Base-by-base conservation (phyloP, 192 early-diverging fungal species). In the Endogone sp. region DNA sequence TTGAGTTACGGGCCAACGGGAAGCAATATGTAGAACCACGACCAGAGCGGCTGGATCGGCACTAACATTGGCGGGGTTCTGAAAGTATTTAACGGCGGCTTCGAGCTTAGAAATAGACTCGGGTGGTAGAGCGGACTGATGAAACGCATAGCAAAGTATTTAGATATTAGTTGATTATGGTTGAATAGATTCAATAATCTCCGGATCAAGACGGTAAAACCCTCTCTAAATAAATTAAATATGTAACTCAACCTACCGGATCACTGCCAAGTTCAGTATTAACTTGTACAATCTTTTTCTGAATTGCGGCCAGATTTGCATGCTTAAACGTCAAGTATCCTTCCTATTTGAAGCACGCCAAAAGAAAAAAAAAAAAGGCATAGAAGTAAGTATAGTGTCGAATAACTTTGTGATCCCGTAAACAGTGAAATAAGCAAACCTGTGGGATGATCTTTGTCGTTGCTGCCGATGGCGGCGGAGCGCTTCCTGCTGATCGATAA, bases 211-310 rank as follows among this genome's bases (percentile, higher is more conserved):
- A 32, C 20, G 63, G 69, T 20, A 75, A 32, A 23, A 24, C 58
- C 24, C 63, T 63, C 25, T 78, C 26, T 3, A 30, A 63, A 20
- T 68, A 64, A 25, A 82, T 56, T 56, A 74, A 67, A 6, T 24
- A 68, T 0, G 60, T 73, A 61, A 56, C 31, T 11, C 79, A 27
- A 27, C 69, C 71, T 9, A 69, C 31, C 8, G 37, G 59, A 6
- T 63, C 65, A 62, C 75, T 64, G 2, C 75, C 69, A 1, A 92
- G 23, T 22, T 87, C 81, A 0, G 60, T 70, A 71, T 95, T 94
- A 32, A 94, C 77, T 69, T 93, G 85, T 3, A 71, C 56, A 22
- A 96, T 78, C 68, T 98, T 98, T 26, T 82, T 86, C 60, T 87
- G 75, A 26, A 98, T 90, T 2, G 88, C 91, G 3, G 74, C 67